Evolutionary conservation across 1,139 yeast species (phyloP).

Genomic region (Sugiyamaella neomexicana): DNA sequence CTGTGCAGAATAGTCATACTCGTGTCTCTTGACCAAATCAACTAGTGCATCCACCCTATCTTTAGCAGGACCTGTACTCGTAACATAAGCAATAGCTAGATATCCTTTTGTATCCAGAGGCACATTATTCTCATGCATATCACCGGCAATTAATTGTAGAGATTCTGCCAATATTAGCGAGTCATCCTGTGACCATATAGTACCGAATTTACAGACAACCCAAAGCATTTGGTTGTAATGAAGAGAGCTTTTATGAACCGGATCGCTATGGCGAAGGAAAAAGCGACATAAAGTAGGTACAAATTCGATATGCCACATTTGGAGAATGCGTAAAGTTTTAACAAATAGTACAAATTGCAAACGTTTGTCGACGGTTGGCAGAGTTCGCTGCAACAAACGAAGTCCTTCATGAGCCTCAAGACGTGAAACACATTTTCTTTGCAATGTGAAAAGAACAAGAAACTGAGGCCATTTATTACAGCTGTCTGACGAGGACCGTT

Average conservation of each 20-base stretch:
- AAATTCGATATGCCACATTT: conserved; percentile 31
- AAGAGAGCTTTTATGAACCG: conserved; percentile 18
- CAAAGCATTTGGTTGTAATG: conserved; percentile 37
- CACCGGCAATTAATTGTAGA: conserved; percentile 30
- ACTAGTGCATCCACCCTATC: conserved; percentile 27
- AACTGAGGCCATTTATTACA: conserved; percentile 35
- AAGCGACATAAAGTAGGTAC: conserved; percentile 34
- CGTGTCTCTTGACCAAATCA: conserved; percentile 29
- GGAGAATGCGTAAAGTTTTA: conserved; percentile 30
- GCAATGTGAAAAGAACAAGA: conserved; percentile 33
- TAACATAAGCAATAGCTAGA: conserved; percentile 34
- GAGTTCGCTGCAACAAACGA: conserved; percentile 26
- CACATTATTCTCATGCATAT: conserved; percentile 25
- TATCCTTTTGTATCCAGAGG: conserved; percentile 39
- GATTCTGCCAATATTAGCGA: conserved; percentile 31
- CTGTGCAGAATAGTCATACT: conserved; percentile 29
- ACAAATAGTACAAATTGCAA: conserved; percentile 31
- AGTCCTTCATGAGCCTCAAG: conserved; percentile 32
- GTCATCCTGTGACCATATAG: conserved; percentile 29
- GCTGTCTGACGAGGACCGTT: conserved; percentile 10
- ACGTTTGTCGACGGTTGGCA: conserved; percentile 18
- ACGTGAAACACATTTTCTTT: conserved; percentile 31
- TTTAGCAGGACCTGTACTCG: conserved; percentile 20
- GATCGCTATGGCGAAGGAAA: conserved; percentile 26
- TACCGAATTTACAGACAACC: conserved; percentile 36